Conservation (phyloP, 768 basidiomycete genomes). For the Naganishia friedmannii region DNA sequence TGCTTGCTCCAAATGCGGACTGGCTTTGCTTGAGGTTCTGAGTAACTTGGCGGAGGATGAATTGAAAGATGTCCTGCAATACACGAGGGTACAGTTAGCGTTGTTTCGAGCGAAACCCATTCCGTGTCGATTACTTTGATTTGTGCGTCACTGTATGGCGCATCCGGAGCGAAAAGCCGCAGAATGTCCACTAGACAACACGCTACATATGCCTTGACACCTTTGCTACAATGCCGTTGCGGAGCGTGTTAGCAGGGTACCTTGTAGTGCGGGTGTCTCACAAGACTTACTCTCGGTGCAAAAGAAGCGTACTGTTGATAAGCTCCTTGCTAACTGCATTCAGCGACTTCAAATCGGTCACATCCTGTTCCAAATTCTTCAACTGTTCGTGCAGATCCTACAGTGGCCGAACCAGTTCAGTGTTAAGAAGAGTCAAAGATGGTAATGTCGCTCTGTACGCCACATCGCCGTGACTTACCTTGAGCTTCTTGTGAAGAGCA, state of each 20-base stretch:
- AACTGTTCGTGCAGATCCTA: constrained; percentile 57
- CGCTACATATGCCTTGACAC: constrained; percentile 89
- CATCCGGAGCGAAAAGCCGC: constrained; percentile 90
- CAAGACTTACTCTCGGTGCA: constrained; percentile 72
- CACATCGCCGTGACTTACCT: constrained; percentile 51
- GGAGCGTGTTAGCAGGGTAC: neutral
- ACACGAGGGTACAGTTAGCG: neutral
- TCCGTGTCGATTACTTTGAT: constrained; percentile 56
- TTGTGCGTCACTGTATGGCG: constrained; percentile 84
- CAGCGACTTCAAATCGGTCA: constrained; percentile 72
- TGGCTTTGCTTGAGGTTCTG: constrained; percentile 63
- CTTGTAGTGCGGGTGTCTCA: neutral
- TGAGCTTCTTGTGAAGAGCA: constrained; percentile 78
- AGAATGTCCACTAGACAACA: constrained; percentile 94
- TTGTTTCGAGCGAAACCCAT: no score
- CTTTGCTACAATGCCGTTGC: constrained; percentile 54
- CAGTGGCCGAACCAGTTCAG: neutral
- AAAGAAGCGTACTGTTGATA: constrained; percentile 70
- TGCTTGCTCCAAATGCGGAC: constrained; percentile 33
- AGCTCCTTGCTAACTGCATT: constrained; percentile 71
- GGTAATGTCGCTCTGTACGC: neutral
- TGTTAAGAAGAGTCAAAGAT: neutral
- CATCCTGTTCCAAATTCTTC: constrained; percentile 80
- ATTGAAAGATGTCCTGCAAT: constrained; percentile 85
- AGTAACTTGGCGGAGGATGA: constrained; percentile 84